Conservation (phyloP, 2,329 filamentous ascomycete species). For the Dactylella cylindrospora region DNA sequence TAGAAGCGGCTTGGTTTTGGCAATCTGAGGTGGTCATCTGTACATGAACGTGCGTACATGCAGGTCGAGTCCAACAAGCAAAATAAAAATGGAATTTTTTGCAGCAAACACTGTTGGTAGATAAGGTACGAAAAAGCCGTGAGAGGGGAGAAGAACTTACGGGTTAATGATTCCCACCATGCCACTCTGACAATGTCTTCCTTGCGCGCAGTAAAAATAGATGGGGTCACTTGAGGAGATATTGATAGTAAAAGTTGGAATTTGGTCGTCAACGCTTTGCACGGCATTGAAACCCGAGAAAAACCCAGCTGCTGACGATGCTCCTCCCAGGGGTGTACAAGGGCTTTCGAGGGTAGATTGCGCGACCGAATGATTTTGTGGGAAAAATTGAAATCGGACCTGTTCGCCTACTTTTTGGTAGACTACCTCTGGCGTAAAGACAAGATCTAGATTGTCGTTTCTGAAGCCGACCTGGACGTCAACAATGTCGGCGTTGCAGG, state of each 20-base stretch:
- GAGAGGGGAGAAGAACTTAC: slow-evolving; percentile 15
- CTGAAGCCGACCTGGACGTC: slow-evolving; percentile 27
- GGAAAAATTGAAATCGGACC: slow-evolving; percentile 48
- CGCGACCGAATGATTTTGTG: slow-evolving; percentile 73
- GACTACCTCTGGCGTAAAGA: slow-evolving; percentile 46
- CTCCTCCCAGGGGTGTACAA: slow-evolving; percentile 62
- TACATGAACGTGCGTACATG: slow-evolving; percentile 4
- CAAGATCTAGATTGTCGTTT: slow-evolving; percentile 25
- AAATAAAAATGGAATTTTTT: slow-evolving; percentile 9
- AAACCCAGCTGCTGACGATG: slow-evolving; percentile 57
- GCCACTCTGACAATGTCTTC: slow-evolving; percentile 70
- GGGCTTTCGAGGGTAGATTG: slow-evolving; percentile 74
- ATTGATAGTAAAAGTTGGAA: slow-evolving; percentile 66
- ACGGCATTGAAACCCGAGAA: slow-evolving; percentile 62
- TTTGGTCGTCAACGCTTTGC: slow-evolving; percentile 11
- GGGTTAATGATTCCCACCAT: slow-evolving; percentile 79
- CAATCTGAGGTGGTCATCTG: too few species aligned
- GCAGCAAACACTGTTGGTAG: too few species aligned
- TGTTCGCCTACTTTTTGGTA: slow-evolving; percentile 46
- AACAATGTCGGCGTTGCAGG: slow-evolving; percentile 23
- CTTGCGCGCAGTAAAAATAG: slow-evolving; percentile 78
- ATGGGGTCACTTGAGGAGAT: slow-evolving; percentile 70
- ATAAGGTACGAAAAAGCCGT: too few species aligned
- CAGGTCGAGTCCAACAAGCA: background rate
- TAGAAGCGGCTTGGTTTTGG: too few species aligned